Percentiles rank a stretch among this genome's conserved stretches.
Conservation (phyloP, 208 protist species). For the Leishmania amazonensis region DNA sequence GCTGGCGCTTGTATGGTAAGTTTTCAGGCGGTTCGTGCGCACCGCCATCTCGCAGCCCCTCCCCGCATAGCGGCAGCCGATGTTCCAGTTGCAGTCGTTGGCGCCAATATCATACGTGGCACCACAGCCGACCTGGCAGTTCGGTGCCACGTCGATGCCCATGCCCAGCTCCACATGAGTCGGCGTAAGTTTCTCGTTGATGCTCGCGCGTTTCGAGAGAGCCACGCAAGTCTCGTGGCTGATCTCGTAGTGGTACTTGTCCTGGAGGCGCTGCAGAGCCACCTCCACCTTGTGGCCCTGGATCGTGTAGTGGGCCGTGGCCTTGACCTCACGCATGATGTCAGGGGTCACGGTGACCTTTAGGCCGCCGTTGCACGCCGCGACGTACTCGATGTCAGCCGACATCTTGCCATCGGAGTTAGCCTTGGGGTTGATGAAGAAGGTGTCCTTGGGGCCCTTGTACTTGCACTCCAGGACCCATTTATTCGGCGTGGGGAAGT, state of each 20-base stretch:
- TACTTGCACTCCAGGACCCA: conserved; percentile 85
- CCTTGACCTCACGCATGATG: conserved; percentile 35
- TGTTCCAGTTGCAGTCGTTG: conserved; percentile 71
- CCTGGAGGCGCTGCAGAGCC: conserved; percentile 32
- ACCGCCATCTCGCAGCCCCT: conserved; percentile 52
- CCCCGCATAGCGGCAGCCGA: conserved; percentile 55
- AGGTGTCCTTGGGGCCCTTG: conserved; percentile 60
- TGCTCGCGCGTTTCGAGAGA: conserved; percentile 41
- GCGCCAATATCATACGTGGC: conserved; percentile 51
- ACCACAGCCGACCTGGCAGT: conserved; percentile 68
- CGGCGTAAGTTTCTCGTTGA: conserved; percentile 74
- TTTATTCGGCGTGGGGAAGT: conserved; percentile 42
- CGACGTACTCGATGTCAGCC: conserved; percentile 65
- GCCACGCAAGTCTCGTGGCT: conserved; percentile 45
- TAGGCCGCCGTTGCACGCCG: conserved; percentile 43
- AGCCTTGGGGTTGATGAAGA: conserved; percentile 67
- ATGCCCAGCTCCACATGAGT: conserved; percentile 62
- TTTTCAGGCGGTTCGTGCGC: conserved; percentile 51
- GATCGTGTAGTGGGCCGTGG: conserved; percentile 42
- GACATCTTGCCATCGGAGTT: conserved; percentile 41
- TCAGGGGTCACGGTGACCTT: conserved; percentile 60
- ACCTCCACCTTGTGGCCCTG: conserved; percentile 71
- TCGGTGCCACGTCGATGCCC: conserved; percentile 48
- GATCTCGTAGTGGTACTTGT: conserved; percentile 56
- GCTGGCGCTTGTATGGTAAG: conserved; percentile 54